These are phyloP conservation scores for Geotrichum macrosporum DNA, from an alignment of 1,139 yeast genomes.

Conservation along the genomic window DNA sequence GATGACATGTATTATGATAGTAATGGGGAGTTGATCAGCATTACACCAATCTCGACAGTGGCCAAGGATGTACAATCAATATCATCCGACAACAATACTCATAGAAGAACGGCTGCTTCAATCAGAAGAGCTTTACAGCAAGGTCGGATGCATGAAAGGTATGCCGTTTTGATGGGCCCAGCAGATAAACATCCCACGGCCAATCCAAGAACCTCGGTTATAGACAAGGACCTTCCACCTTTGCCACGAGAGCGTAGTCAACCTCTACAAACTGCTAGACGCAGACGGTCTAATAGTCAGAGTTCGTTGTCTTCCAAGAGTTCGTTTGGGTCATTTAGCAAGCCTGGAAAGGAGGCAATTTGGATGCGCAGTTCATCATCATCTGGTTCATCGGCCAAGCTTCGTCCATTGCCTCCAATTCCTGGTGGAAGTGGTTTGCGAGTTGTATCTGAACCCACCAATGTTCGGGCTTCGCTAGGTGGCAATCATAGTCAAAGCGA, in stretches of 20 bases:
- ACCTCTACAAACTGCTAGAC: not conserved
- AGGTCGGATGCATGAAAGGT: slow-evolving; percentile 22
- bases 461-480: not conserved
- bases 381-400: slow-evolving; percentile 4
- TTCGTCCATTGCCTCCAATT: slow-evolving; percentile 17
- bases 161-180: slow-evolving; percentile 20
- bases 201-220: not conserved
- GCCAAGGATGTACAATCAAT: too few species aligned
- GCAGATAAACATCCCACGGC: not conserved
- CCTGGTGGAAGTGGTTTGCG: slow-evolving; percentile 15
- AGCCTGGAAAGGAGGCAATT: slow-evolving; percentile 24
- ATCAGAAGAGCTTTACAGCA: slow-evolving; percentile 22
- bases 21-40: slow-evolving; percentile 9
- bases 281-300: not conserved
- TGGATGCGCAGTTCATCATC: slow-evolving; percentile 22
- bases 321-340: slow-evolving; percentile 24
- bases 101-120: slow-evolving; percentile 17
- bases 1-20: slow-evolving; percentile 1
- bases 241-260: not conserved
- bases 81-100: not conserved
- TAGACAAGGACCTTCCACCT: not conserved
- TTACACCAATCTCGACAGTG: slow-evolving; percentile 9
- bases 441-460: slow-evolving; percentile 4
- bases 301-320: slow-evolving; percentile 22
- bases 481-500: not conserved